Evolutionary conservation across 2,329 filamentous ascomycete genomes (phyloP).

Genomic region (Trichocomaceae sp.): DNA sequence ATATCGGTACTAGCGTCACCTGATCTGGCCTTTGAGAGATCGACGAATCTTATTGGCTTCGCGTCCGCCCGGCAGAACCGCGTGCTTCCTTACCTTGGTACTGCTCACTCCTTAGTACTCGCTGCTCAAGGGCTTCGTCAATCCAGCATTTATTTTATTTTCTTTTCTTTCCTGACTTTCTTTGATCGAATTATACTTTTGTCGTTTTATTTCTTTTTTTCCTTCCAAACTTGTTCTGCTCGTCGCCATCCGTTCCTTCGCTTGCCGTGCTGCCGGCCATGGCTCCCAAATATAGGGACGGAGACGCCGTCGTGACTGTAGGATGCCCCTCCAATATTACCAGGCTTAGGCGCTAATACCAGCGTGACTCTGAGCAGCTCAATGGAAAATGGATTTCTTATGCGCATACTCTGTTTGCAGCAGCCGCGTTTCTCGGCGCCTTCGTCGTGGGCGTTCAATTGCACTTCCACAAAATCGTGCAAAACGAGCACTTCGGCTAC

Average conservation of each 20-base stretch:
- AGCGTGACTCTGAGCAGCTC: constrained; percentile 46
- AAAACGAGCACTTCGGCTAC: constrained; percentile 94
- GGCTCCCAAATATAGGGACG: constrained; percentile 57
- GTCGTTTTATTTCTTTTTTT: neutral
- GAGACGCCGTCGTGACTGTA: constrained; percentile 56
- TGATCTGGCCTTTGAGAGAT: neutral
- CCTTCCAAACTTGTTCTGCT: constrained; percentile 12
- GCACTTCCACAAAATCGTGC: constrained; percentile 94
- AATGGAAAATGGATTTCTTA: constrained; percentile 88
- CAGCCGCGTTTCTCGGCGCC: constrained; percentile 77
- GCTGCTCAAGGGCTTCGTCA: constrained; percentile 1
- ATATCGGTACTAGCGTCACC: constrained; percentile 8
- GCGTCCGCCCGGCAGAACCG: neutral
- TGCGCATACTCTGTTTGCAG: constrained; percentile 76
- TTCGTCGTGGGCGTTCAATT: constrained; percentile 71
- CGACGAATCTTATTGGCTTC: neutral
- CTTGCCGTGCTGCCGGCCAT: constrained; percentile 36
- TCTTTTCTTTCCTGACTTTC: constrained; percentile 16
- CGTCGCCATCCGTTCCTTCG: constrained; percentile 11
- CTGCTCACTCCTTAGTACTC: too few relatives aligned
- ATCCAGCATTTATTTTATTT: constrained; percentile 6
- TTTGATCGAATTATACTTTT: constrained; percentile 5
- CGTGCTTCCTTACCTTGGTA: too few relatives aligned
- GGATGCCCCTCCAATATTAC: constrained; percentile 27
- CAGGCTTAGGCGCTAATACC: neutral